Conservation (phyloP, 495 filamentous ascomycete genomes). For the Lindgomyces ingoldianus region DNA sequence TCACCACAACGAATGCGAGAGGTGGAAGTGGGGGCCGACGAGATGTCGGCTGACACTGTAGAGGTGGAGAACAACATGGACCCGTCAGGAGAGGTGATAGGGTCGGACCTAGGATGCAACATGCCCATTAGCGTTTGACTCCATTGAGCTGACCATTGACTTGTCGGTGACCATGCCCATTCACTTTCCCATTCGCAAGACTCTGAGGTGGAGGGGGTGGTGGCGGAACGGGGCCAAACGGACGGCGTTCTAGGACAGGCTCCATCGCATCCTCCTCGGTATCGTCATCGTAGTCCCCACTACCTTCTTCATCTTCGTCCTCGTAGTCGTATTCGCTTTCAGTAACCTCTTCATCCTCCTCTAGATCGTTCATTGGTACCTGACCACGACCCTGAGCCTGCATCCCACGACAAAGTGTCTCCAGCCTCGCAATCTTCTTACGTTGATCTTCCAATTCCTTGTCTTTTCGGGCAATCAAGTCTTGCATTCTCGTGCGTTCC, state of each 20-base stretch:
- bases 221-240: conserved; percentile 48
- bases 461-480: conserved; percentile 70
- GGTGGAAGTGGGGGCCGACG: too few relatives aligned
- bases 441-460: conserved; percentile 77
- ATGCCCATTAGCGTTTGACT: conserved; percentile 37
- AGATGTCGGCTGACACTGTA: too few relatives aligned
- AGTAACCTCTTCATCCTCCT: conserved; percentile 70
- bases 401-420: conserved; percentile 90
- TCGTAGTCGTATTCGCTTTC: conserved; percentile 70
- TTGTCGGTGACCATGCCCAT: conserved; percentile 36
- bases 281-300: conserved; percentile 45
- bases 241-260: conserved; percentile 27
- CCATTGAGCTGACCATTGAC: conserved; percentile 40
- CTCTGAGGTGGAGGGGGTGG: conserved; percentile 44
- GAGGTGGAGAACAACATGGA: too few relatives aligned
- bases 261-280: conserved; percentile 44
- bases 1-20: too few relatives aligned
- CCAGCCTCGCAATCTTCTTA: conserved; percentile 89
- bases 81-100: too few relatives aligned
- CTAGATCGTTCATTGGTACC: conserved; percentile 49
- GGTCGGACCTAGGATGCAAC: too few relatives aligned
- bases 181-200: conserved; percentile 37
- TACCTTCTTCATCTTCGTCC: conserved; percentile 73
- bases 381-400: conserved; percentile 82
- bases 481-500: conserved; percentile 65